phyloP scores from a whole-genome alignment of 768 basidiomycete species.

The Lactarius tabidus region DNA sequence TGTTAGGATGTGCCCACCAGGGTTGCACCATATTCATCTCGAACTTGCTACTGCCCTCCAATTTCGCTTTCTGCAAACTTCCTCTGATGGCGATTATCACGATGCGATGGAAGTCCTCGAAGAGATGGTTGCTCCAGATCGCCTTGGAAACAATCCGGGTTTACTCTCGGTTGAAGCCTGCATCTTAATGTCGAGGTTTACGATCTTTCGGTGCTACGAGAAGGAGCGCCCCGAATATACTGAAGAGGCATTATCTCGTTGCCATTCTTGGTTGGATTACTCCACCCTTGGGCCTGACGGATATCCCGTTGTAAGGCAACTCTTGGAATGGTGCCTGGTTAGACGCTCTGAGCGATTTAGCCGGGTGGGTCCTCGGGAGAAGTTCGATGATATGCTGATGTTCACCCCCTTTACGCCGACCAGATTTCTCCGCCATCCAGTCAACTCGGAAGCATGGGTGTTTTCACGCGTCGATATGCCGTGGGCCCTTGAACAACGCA shows the following conservation, averaged over 20 bases:
- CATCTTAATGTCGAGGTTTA: not conserved
- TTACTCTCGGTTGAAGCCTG: not conserved
- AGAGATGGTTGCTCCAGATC: not conserved
- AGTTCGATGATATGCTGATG: not conserved
- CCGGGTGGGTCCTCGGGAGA: not conserved
- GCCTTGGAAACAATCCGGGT: not conserved
- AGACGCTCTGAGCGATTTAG: not conserved
- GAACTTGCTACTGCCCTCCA: not conserved
- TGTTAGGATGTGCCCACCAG: not conserved
- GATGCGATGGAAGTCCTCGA: not conserved
- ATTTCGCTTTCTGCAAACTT: not conserved
- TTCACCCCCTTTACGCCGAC: not conserved
- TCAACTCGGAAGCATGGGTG: not conserved
- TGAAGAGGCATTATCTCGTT: not conserved
- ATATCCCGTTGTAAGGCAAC: not conserved
- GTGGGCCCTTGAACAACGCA: not conserved
- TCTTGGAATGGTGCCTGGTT: not conserved
- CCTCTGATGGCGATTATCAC: not conserved
- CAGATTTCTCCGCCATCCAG: not conserved
- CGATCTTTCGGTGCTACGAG: not conserved
- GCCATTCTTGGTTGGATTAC: not conserved
- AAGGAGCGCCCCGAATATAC: not conserved
- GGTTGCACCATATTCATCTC: not conserved
- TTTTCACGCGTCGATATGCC: not conserved
- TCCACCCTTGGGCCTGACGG: not conserved